These are phyloP conservation scores for Spergularia azorica DNA, from an alignment of 179 eudicot species.

Conservation along the genomic window DNA sequence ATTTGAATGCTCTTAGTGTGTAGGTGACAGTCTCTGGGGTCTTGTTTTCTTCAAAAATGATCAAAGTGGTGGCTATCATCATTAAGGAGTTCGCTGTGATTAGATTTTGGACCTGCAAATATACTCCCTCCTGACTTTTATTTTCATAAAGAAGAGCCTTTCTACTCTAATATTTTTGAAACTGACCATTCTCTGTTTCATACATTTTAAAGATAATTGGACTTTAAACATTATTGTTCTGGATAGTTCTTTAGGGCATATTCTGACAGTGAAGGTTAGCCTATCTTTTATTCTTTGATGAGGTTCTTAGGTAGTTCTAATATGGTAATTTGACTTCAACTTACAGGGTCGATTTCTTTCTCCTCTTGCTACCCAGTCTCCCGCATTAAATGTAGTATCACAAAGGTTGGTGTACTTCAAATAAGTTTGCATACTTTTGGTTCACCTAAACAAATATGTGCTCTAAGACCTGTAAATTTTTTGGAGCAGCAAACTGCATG, in stretches of 20 bases:
- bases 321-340: slow-evolving; percentile 11
- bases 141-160: too few relatives aligned
- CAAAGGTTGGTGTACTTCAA: slow-evolving; percentile 58
- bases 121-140: too few relatives aligned
- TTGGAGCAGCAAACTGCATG: slow-evolving; percentile 72
- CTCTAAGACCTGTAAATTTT: slow-evolving; percentile 1
- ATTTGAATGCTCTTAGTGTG: too few relatives aligned
- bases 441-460: not conserved
- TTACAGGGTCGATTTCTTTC: slow-evolving; percentile 86
- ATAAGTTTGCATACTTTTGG: slow-evolving; percentile 5
- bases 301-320: slow-evolving; percentile 3
- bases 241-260: not conserved
- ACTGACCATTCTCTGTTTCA: not conserved
- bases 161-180: too few relatives aligned
- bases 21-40: too few relatives aligned
- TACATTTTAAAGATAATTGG: not conserved
- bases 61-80: too few relatives aligned
- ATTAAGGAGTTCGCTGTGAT: too few relatives aligned
- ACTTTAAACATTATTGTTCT: not conserved
- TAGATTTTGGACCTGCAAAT: too few relatives aligned
- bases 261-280: not conserved
- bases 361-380: slow-evolving; percentile 77
- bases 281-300: not conserved
- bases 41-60: too few relatives aligned
- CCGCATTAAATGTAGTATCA: slow-evolving; percentile 85